Evolutionary conservation across 202 grass and related monocot genomes (phyloP).

Genomic region (Miscanthus sacchariflorus): DNA sequence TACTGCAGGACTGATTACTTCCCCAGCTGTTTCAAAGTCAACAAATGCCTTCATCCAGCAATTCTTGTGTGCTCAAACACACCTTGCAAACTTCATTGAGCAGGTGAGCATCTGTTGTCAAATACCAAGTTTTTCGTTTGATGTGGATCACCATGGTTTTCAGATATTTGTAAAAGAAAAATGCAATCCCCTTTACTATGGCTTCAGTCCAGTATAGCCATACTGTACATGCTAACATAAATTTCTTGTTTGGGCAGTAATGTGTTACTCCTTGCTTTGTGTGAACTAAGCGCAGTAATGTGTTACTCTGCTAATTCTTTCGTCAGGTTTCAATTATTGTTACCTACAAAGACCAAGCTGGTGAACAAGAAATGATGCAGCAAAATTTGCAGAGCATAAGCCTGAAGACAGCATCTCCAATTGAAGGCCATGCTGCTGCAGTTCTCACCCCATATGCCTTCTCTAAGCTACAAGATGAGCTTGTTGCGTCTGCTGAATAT

Average conservation of each 20-base stretch:
- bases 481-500: constrained; percentile 56
- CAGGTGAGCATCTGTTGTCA: constrained; percentile 46
- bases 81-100: constrained; percentile 65
- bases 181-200: not conserved
- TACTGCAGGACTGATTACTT: constrained; percentile 50
- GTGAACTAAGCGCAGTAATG: constrained; percentile 13
- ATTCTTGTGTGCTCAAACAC: constrained; percentile 57
- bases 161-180: not conserved
- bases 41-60: constrained; percentile 71
- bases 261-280: constrained; percentile 7
- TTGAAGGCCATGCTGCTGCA: constrained; percentile 73
- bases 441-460: constrained; percentile 67
- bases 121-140: constrained; percentile 8
- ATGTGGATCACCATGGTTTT: not conserved
- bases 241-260: not conserved
- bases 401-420: constrained; percentile 67
- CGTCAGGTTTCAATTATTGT: constrained; percentile 56
- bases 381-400: constrained; percentile 56
- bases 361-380: constrained; percentile 62
- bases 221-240: constrained; percentile 2
- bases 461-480: constrained; percentile 75
- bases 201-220: not conserved
- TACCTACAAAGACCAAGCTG: constrained; percentile 61
- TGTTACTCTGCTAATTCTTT: constrained; percentile 3
- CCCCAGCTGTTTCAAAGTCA: constrained; percentile 46